Evolutionary conservation across 148 eudicot species (phyloP), one percentile per base, ranked within the genome.

Genomic region (Fagopyrum tataricum): DNA sequence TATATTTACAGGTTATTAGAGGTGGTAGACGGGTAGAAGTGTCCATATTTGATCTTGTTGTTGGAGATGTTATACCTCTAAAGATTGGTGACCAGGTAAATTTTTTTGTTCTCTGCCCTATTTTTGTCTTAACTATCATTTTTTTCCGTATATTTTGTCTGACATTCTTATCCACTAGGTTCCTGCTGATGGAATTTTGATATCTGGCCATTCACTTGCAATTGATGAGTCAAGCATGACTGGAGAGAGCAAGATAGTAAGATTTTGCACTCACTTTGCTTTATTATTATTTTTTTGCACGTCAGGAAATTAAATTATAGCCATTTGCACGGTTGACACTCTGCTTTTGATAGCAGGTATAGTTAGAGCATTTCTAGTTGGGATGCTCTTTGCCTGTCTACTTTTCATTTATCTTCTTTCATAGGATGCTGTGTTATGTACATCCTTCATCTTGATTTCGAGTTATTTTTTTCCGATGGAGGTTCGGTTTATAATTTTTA

Each of bases 171-270:
- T 44, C 62, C 51, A 49, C 10, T 78, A 94, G 98, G 97, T 94
- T 24, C 97, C 98, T 42, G 97, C 98, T 75, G 98, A 94, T 82
- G 98, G 98, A 73, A 82, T 94, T 76, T 77, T 94, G 31, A 77
- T 91, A 67, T 82, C 90, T 77, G 98, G 96, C 66, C 96, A 94
- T 6, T 88, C 91, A 26, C 93, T 94, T 75, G 91, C 97, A 72
- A 86, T 93, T 74, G 97, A 93, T 81, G 98, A 93, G 76, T 93
- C 98, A 24, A 93, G 98, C 84, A 94, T 94, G 98, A 94, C 97
- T 20, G 96, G 98, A 80, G 98, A 94, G 87, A 91, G 97, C 84
- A 91, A 94, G 75, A 91, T 91, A 77, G 98, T 94, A 75, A 81
- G 91, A 74, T 12, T 20, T 51, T 23, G 56, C 14, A 23, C 37